phyloP scores from a whole-genome alignment of 139 green algal species.

The Coelastrella sp. region DNA sequence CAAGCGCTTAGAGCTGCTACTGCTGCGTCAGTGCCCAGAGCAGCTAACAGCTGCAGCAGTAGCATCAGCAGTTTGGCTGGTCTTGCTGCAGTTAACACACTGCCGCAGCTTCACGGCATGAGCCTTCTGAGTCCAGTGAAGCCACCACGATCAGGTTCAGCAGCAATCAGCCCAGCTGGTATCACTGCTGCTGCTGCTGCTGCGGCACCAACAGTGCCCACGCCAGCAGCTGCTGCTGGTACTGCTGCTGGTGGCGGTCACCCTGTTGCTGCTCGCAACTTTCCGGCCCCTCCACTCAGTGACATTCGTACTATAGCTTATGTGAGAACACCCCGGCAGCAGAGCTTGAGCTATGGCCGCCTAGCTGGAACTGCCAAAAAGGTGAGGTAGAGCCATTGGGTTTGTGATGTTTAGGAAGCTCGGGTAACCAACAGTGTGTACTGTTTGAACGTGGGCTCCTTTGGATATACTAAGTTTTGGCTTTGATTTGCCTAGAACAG shows the following conservation, averaged over 20 bases:
- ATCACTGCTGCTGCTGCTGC: neutral
- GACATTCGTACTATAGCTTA: neutral
- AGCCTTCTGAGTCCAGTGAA: too few species aligned
- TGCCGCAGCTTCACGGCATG: too few species aligned
- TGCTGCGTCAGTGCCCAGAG: neutral
- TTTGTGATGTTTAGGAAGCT: neutral
- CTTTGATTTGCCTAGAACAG: too few species aligned
- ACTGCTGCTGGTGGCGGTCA: neutral
- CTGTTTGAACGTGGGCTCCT: neutral
- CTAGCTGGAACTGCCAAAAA: neutral
- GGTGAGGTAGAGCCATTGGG: neutral
- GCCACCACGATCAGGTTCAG: neutral
- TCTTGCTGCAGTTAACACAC: too few species aligned
- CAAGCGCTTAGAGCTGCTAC: too few species aligned
- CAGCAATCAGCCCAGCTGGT: neutral
- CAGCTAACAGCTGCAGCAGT: neutral
- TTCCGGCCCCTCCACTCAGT: neutral
- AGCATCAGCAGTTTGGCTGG: too few species aligned
- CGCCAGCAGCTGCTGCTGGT: neutral
- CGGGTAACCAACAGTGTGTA: neutral
- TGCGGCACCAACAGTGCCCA: neutral
- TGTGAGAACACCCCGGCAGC: constrained; percentile 19
- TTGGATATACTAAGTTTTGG: neutral
- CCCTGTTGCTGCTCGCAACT: neutral
- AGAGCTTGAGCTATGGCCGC: neutral